A percentile compares a stretch with the other conserved stretches of the same genome.
phyloP scores from a whole-genome alignment of 108 stramenopile species.

The Cyclotella choctawhatcheeana region DNA sequence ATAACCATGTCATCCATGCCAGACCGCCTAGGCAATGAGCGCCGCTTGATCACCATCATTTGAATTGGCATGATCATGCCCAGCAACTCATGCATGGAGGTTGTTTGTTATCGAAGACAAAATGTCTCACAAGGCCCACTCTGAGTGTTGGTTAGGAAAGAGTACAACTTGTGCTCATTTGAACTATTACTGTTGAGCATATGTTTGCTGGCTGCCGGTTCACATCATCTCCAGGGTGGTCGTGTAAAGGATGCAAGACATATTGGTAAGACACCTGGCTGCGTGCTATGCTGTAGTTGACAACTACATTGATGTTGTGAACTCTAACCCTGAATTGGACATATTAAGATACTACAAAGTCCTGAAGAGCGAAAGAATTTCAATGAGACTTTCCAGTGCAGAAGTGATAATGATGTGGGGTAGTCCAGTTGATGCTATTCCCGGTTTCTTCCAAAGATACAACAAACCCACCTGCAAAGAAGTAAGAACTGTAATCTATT shows the following conservation, averaged over 20 bases:
- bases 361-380: background rate
- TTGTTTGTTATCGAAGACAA: slow-evolving; percentile 4
- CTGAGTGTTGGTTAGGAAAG: background rate
- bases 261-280: slow-evolving; percentile 4
- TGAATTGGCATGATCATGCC: background rate
- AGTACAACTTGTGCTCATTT: background rate
- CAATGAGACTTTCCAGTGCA: background rate
- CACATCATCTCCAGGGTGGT: slow-evolving; percentile 33
- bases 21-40: background rate
- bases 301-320: slow-evolving; percentile 21
- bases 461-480: slow-evolving; percentile 16
- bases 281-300: background rate
- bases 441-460: slow-evolving; percentile 23
- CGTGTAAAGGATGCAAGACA: slow-evolving; percentile 17
- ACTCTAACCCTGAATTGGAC: slow-evolving; percentile 5
- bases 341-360: slow-evolving; percentile 8
- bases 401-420: background rate
- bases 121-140: slow-evolving; percentile 7
- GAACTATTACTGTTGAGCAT: slow-evolving; percentile 17
- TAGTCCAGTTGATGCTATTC: slow-evolving; percentile 1
- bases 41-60: background rate
- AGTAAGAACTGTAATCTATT: slow-evolving; percentile 2
- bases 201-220: slow-evolving; percentile 14
- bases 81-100: background rate
- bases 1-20: no score